Conservation (phyloP, 1,139 yeast genomes). For the Debaryomyces psychrophilus region DNA sequence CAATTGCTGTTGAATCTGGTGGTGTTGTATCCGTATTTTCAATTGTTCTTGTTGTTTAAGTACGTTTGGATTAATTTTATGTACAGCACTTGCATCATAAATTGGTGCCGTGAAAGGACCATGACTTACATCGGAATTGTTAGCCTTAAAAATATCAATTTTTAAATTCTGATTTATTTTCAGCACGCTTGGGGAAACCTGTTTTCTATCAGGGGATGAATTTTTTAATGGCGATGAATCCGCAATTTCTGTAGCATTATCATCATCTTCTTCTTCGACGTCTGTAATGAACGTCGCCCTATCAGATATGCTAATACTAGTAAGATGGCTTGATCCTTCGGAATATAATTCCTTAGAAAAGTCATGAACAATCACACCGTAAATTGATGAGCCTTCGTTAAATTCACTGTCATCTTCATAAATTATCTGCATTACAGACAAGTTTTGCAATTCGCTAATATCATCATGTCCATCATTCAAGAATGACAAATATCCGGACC, state of each 20-base stretch:
- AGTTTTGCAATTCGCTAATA: slow-evolving; percentile 16
- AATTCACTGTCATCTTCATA: slow-evolving; percentile 20
- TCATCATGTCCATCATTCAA: slow-evolving; percentile 37
- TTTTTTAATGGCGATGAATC: slow-evolving; percentile 37
- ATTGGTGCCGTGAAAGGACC: slow-evolving; percentile 45
- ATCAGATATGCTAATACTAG: slow-evolving; percentile 16
- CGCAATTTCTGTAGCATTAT: slow-evolving; percentile 46
- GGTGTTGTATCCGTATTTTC: slow-evolving; percentile 8
- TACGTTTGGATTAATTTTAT: slow-evolving; percentile 20
- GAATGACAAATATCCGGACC: slow-evolving; percentile 44
- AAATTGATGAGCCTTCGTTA: slow-evolving; percentile 22
- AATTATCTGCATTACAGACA: slow-evolving; percentile 37
- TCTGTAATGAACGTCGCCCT: slow-evolving; percentile 10
- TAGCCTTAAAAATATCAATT: slow-evolving; percentile 24
- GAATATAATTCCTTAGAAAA: slow-evolving; percentile 17
- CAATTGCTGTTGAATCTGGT: slow-evolving; percentile 6
- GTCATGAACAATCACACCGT: slow-evolving; percentile 35
- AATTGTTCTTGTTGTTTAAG: slow-evolving; percentile 19
- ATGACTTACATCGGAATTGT: slow-evolving; percentile 16
- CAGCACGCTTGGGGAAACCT: not conserved
- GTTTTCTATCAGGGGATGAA: slow-evolving; percentile 13
- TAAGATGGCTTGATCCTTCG: slow-evolving; percentile 15
- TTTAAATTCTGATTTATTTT: slow-evolving; percentile 19
- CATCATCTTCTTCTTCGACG: slow-evolving; percentile 28
- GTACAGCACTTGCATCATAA: slow-evolving; percentile 28